Conservation (phyloP, 352 stramenopile genomes). For the Globisporangium nagaii region DNA sequence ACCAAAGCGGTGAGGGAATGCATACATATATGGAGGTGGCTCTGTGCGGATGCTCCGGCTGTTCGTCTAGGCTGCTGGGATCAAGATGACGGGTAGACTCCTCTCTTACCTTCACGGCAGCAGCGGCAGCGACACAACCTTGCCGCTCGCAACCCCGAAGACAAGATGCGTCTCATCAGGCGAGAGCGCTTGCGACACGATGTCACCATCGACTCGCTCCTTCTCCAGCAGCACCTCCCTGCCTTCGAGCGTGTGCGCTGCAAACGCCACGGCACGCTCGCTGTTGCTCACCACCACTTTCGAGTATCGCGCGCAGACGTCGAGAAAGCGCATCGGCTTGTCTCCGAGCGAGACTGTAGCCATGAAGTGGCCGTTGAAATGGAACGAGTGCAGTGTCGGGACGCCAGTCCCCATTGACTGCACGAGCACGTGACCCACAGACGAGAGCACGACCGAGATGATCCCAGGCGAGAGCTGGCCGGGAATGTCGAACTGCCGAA, state of each 20-base stretch:
- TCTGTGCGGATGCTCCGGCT: too few relatives aligned
- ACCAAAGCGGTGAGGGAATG: too few relatives aligned
- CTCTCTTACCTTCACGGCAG: conserved; percentile 12
- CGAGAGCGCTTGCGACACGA: conserved; percentile 55
- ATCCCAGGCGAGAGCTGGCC: conserved; percentile 40
- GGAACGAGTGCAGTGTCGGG: conserved; percentile 62
- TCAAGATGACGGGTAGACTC: too few relatives aligned
- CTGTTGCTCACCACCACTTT: conserved; percentile 68
- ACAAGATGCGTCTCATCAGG: conserved; percentile 71
- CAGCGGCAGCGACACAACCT: conserved; percentile 51
- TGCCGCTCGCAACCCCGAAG: conserved; percentile 52
- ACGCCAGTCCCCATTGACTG: conserved; percentile 56
- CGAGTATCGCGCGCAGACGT: conserved; percentile 55
- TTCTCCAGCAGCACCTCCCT: conserved; percentile 51
- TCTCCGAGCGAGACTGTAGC: conserved; percentile 30
- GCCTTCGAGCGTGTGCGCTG: conserved; percentile 40
- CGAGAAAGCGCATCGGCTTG: conserved; percentile 40
- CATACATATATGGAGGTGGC: too few relatives aligned
- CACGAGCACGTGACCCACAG: conserved; percentile 61
- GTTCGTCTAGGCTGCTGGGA: too few relatives aligned
- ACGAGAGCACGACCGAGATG: conserved; percentile 54
- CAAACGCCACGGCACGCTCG: conserved; percentile 33
- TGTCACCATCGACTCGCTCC: conserved; percentile 35
- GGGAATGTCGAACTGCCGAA: conserved; percentile 44
- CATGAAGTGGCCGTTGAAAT: conserved; percentile 64